Percentiles rank a stretch among this genome's conserved stretches.
phyloP scores from a whole-genome alignment of 441 rosid species.

The Jatropha multifida region DNA sequence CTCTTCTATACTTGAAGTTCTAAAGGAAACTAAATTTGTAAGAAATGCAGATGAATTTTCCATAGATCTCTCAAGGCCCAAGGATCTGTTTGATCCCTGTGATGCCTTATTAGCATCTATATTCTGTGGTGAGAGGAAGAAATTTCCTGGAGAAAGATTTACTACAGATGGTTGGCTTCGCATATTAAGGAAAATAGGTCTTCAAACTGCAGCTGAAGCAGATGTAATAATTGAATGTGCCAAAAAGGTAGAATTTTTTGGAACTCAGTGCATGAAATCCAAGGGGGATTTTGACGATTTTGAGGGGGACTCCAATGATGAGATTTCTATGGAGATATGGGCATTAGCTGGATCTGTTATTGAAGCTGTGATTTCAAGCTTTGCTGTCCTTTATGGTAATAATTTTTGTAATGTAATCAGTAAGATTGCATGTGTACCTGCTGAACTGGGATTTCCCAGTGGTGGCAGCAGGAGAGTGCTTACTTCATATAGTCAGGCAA shows the following conservation, averaged over 20 bases:
- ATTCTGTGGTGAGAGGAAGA: conserved; percentile 83
- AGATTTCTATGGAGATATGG: conserved; percentile 77
- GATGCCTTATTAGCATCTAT: conserved; percentile 86
- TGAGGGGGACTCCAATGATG: conserved; percentile 54
- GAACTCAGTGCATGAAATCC: conserved; percentile 55
- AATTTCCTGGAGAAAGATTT: conserved; percentile 99
- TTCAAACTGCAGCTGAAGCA: conserved; percentile 72
- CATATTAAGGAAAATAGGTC: conserved; percentile 83
- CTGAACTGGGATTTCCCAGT: conserved; percentile 86
- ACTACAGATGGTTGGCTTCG: conserved; percentile 81
- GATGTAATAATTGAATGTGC: conserved; percentile 96
- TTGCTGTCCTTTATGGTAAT: conserved; percentile 82
- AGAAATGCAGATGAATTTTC: conserved; percentile 82
- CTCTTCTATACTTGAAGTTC: conserved; percentile 75
- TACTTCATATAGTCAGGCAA: conserved; percentile 79
- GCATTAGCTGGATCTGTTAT: conserved; percentile 87
- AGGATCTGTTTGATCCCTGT: conserved; percentile 88
- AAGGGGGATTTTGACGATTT: conserved; percentile 58
- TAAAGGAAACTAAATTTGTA: conserved; percentile 84
- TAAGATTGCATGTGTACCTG: conserved; percentile 83
- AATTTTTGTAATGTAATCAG: conserved; percentile 81
- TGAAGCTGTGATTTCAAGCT: conserved; percentile 79
- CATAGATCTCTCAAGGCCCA: conserved; percentile 61
- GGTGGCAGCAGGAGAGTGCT: conserved; percentile 81
- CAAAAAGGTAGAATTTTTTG: conserved; percentile 77